A percentile compares a stretch with the other conserved stretches of the same genome.
These are phyloP conservation scores for Wickerhamomyces rabaulensis DNA, from an alignment of 805 yeast genomes.

Conservation along the genomic window DNA sequence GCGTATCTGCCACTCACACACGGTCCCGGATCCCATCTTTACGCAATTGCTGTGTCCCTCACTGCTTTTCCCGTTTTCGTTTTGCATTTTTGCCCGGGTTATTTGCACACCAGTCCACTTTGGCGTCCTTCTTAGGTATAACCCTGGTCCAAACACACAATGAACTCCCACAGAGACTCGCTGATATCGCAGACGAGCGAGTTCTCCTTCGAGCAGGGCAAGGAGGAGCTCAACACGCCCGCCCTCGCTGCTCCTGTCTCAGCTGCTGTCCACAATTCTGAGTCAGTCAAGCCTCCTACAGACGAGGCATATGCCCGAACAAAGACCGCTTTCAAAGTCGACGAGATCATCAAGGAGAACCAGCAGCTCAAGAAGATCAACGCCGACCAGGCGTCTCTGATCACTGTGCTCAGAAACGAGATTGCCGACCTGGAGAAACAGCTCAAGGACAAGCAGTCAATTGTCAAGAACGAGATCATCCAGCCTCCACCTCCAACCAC, in stretches of 20 bases:
- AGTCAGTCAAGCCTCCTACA: not conserved
- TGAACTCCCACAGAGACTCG: not conserved
- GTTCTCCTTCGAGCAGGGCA: not conserved
- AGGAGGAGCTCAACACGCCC: not conserved
- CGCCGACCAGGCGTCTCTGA: conserved; percentile 12
- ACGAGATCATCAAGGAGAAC: conserved; percentile 10
- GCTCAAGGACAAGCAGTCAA: not conserved
- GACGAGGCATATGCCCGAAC: not conserved
- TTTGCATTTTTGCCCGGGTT: no score
- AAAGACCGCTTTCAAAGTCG: conserved; percentile 3
- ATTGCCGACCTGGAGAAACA: conserved; percentile 10
- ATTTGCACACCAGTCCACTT: no score
- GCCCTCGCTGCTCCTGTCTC: no score
- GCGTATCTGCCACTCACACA: no score
- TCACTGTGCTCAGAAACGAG: conserved; percentile 13
- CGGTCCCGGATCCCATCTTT: no score
- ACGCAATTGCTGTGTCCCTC: no score
- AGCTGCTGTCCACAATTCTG: no score
- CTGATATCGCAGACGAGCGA: not conserved
- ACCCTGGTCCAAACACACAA: not conserved
- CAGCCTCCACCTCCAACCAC: not conserved
- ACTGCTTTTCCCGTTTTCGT: no score
- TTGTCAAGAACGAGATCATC: not conserved
- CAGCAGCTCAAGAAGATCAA: conserved; percentile 14
- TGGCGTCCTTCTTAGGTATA: no score